Percentiles rank a stretch among this genome's conserved stretches.
These are phyloP conservation scores for Candida adriatica DNA, from an alignment of 805 yeast species.

Conservation along the genomic window DNA sequence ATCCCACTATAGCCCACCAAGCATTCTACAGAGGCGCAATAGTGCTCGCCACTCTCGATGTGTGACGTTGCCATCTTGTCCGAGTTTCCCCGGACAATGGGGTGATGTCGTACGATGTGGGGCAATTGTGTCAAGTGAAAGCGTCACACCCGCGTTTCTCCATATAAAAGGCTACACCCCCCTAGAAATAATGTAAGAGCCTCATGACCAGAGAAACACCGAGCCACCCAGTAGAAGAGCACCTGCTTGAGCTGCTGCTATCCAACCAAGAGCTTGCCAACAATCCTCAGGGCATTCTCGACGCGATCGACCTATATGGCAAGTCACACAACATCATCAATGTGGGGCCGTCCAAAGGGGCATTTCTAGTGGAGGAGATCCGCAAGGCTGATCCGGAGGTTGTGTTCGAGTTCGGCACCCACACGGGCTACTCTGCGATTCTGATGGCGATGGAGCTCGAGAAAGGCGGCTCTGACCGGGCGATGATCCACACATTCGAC, in stretches of 20 bases:
- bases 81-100: no score
- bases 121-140: no score
- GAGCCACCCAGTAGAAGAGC: constrained; percentile 5
- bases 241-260: constrained; percentile 6
- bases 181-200: no score
- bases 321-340: constrained; percentile 1
- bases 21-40: no score
- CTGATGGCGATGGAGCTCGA: constrained; percentile 13
- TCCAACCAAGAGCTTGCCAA: constrained; percentile 5
- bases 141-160: no score
- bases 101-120: no score
- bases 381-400: constrained; percentile 11
- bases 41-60: no score
- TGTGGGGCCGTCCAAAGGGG: constrained; percentile 9
- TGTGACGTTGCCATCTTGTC: no score
- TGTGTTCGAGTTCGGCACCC: constrained; percentile 19
- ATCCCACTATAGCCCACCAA: no score
- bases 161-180: no score
- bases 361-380: constrained; percentile 4
- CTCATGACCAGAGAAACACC: no score
- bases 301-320: constrained; percentile 12
- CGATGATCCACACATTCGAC: constrained; percentile 18
- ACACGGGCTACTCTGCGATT: constrained; percentile 16
- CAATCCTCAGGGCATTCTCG: constrained; percentile 13
- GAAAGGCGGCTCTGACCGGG: constrained; percentile 2